Evolutionary conservation across 768 basidiomycete genomes (phyloP).

Genomic region (Lactarius tabidus): DNA sequence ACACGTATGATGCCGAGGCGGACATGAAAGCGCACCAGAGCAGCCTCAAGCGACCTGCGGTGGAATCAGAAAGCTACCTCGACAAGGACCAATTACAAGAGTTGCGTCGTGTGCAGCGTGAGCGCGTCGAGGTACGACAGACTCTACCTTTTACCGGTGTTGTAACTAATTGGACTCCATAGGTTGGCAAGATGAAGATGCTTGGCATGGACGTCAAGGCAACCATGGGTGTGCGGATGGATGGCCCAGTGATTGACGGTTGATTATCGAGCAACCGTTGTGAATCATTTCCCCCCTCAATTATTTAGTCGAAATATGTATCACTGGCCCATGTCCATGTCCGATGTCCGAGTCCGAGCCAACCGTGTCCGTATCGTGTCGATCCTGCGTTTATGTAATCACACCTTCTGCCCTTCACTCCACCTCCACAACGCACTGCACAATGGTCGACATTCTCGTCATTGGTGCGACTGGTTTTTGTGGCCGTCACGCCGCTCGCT

Average conservation of each 20-base stretch:
- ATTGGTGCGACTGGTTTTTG: constrained; percentile 26
- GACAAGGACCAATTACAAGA: constrained; percentile 78
- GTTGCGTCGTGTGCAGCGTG: constrained; percentile 77
- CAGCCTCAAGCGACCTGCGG: constrained; percentile 61
- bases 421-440: too few relatives aligned
- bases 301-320: constrained; percentile 15
- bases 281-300: background rate
- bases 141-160: background rate
- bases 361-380: background rate
- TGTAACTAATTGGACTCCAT: background rate
- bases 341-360: too few relatives aligned
- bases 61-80: constrained; percentile 71
- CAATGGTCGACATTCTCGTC: constrained; percentile 25
- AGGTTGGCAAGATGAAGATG: constrained; percentile 81
- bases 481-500: constrained; percentile 23
- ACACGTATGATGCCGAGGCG: constrained; percentile 75
- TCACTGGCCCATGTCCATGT: background rate
- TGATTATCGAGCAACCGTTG: constrained; percentile 20
- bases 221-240: constrained; percentile 86
- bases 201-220: constrained; percentile 86
- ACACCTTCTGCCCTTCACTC: background rate
- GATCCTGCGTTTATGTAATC: constrained; percentile 1
- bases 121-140: constrained; percentile 67
- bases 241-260: constrained; percentile 58
- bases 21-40: constrained; percentile 76